Percentiles rank a stretch among this genome's conserved stretches.
Conservation (phyloP, 345 rosid species). For the Syzygium jambos region DNA sequence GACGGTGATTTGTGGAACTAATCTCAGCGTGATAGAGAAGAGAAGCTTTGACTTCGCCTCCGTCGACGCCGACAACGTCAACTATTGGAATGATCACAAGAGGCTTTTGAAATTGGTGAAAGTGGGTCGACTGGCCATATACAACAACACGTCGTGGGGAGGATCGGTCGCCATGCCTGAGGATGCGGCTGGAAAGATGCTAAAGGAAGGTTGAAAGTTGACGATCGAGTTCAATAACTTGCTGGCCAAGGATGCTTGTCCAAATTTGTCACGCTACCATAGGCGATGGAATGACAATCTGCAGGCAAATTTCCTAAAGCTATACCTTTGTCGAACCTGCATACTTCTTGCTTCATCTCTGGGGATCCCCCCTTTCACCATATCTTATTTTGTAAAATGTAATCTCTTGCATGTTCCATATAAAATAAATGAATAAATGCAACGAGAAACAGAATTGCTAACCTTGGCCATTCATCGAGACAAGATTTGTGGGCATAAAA, state of each 20-base stretch:
- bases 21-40: slow-evolving; percentile 22
- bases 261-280: slow-evolving; percentile 40
- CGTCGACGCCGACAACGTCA: slow-evolving; percentile 50
- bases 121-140: slow-evolving; percentile 43
- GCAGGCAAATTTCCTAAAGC: slow-evolving; percentile 20
- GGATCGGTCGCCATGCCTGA: slow-evolving; percentile 38
- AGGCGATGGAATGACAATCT: slow-evolving; percentile 53
- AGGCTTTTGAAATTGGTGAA: slow-evolving; percentile 40
- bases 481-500: background rate
- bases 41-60: slow-evolving; percentile 40
- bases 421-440: background rate
- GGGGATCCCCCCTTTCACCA: background rate
- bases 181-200: slow-evolving; percentile 5
- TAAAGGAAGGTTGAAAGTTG: background rate
- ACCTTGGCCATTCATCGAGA: background rate
- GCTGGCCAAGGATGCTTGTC: slow-evolving; percentile 35
- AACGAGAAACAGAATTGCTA: background rate
- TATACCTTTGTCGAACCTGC: background rate
- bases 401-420: background rate
- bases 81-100: slow-evolving; percentile 47
- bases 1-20: background rate
- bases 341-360: background rate
- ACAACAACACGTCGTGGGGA: slow-evolving; percentile 50
- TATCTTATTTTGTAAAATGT: background rate
- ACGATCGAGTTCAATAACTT: slow-evolving; percentile 28